Conservation (phyloP, 768 basidiomycete genomes). For the Tricholoma matsutake region DNA sequence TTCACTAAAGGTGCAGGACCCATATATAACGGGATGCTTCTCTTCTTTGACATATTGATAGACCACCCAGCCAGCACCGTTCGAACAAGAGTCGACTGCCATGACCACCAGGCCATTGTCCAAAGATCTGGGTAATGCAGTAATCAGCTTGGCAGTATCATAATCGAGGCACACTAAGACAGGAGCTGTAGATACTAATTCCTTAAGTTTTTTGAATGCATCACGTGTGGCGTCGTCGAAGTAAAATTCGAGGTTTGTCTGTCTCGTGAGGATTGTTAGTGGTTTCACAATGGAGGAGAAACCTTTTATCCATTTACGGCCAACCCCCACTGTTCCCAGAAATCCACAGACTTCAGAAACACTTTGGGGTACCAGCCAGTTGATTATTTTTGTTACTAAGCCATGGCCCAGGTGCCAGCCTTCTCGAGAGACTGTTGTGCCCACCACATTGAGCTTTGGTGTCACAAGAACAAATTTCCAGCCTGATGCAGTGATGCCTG, state of each 20-base stretch:
- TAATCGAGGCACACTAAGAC: too few relatives aligned
- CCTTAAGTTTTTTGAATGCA: slow-evolving; percentile 26
- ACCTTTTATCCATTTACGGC: too few relatives aligned
- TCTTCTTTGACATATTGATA: too few relatives aligned
- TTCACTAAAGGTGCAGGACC: too few relatives aligned
- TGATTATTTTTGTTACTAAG: slow-evolving; percentile 22
- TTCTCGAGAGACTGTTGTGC: slow-evolving; percentile 22
- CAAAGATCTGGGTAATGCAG: too few relatives aligned
- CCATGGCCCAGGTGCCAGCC: slow-evolving; percentile 27
- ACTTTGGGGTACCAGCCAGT: slow-evolving; percentile 19
- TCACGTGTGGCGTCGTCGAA: slow-evolving; percentile 19
- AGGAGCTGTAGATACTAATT: neutral
- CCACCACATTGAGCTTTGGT: slow-evolving; percentile 24
- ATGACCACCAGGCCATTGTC: too few relatives aligned
- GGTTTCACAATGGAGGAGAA: too few relatives aligned
- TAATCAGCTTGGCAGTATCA: too few relatives aligned
- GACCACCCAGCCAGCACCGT: too few relatives aligned
- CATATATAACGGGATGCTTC: too few relatives aligned
- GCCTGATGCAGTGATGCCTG: slow-evolving; percentile 32
- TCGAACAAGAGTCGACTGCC: too few relatives aligned
- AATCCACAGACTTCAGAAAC: slow-evolving; percentile 22
- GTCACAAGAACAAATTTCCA: slow-evolving; percentile 23
- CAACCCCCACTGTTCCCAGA: slow-evolving; percentile 10
- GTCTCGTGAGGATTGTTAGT: slow-evolving; percentile 5
- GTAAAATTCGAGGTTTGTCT: slow-evolving; percentile 18